A percentile compares a stretch with the other conserved stretches of the same genome.
phyloP scores from a whole-genome alignment of 768 basidiomycete genomes.

The Tephrocybe sp. region DNA sequence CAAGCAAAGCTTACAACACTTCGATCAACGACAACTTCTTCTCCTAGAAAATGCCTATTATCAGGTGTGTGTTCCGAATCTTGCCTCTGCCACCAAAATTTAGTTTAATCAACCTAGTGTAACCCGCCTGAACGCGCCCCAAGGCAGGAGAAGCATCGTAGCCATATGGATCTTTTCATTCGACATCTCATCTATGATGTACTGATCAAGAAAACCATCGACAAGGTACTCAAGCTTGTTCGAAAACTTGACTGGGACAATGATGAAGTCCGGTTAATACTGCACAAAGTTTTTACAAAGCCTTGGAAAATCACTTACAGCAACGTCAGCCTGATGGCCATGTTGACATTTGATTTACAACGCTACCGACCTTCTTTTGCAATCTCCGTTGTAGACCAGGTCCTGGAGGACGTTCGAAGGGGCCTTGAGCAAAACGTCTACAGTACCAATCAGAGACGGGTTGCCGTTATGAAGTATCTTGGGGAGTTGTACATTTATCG shows the following conservation, averaged over 20 bases:
- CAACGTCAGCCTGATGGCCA: conserved; percentile 87
- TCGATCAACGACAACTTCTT: conserved; percentile 87
- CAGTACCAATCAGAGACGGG: conserved; percentile 89
- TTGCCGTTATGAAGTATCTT: conserved; percentile 91
- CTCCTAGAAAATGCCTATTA: conserved; percentile 98
- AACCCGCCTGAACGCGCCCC: conserved; percentile 95
- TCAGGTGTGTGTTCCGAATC: conserved; percentile 56
- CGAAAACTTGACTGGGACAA: conserved; percentile 98
- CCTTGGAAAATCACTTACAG: conserved; percentile 97
- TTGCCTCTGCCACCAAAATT: neutral
- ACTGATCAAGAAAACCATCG: conserved; percentile 88
- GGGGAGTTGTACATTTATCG: conserved; percentile 98
- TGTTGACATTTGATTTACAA: conserved; percentile 93
- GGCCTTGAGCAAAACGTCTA: conserved; percentile 95
- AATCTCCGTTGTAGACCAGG: conserved; percentile 88
- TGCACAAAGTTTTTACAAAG: conserved; percentile 94
- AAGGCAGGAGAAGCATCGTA: conserved; percentile 79
- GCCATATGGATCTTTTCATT: conserved; percentile 90
- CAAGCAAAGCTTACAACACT: conserved; percentile 90
- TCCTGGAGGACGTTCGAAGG: conserved; percentile 87
- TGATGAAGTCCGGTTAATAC: conserved; percentile 50
- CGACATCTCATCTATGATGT: conserved; percentile 95
- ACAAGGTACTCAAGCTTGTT: conserved; percentile 91
- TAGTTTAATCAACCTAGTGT: conserved; percentile 52
- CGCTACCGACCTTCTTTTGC: conserved; percentile 90